Evolutionary conservation across 345 rosid species (phyloP).

Genomic region (Gossypium ekmanianum): DNA sequence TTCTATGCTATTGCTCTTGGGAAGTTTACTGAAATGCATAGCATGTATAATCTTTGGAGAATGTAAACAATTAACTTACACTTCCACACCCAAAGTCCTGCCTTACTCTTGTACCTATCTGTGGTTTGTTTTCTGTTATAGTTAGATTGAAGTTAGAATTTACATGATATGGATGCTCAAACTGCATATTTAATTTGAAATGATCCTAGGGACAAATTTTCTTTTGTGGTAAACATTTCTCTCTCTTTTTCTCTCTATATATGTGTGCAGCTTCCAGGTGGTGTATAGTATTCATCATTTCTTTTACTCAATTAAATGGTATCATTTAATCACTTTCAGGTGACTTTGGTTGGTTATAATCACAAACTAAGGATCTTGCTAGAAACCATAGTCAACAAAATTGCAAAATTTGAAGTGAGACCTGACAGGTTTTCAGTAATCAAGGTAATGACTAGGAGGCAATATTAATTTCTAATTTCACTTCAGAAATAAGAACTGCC

Average conservation of each 20-base stretch:
- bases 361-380: conserved; percentile 77
- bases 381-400: conserved; percentile 63
- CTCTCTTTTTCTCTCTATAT: neutral
- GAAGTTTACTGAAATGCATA: neutral
- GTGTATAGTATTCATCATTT: neutral
- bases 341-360: conserved; percentile 79
- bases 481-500: neutral
- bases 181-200: neutral
- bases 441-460: conserved; percentile 48
- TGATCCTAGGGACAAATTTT: neutral
- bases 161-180: neutral
- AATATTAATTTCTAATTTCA: neutral
- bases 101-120: neutral
- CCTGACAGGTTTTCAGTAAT: conserved; percentile 79
- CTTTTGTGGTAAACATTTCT: neutral
- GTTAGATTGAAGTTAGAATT: neutral
- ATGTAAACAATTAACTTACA: neutral
- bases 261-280: neutral
- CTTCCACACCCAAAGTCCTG: neutral
- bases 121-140: neutral
- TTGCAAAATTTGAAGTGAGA: conserved; percentile 69
- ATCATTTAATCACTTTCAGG: conserved; percentile 33
- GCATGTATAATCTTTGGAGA: neutral
- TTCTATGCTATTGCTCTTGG: neutral
- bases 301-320: conserved; percentile 5